Evolutionary conservation across 805 yeast genomes (phyloP).

Genomic region (Yarrowia alimentaria): DNA sequence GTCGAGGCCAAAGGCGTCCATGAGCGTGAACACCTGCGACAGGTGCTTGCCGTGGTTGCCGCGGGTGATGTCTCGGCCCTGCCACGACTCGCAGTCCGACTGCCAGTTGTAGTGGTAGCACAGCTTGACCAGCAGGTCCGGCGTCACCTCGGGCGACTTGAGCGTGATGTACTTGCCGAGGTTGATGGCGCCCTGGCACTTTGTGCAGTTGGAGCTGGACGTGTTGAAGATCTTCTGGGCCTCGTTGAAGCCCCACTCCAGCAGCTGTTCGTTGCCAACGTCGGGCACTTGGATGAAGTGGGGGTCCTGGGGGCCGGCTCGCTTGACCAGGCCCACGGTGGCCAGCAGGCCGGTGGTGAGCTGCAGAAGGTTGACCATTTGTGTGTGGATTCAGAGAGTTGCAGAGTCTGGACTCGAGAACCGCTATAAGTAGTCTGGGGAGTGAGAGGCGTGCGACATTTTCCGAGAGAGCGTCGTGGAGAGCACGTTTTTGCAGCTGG

Average conservation of each 20-base stretch:
- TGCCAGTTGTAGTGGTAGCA: constrained; percentile 22
- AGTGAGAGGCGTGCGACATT: too few species aligned
- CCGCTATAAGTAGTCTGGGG: too few species aligned
- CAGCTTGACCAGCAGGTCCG: constrained; percentile 10
- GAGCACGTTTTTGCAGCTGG: too few species aligned
- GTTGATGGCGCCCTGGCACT: constrained; percentile 11
- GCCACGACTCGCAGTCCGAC: constrained; percentile 12
- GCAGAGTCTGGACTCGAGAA: too few species aligned
- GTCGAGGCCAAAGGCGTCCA: constrained; percentile 54
- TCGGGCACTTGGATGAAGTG: constrained; percentile 1
- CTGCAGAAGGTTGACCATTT: neutral
- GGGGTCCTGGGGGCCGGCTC: neutral
- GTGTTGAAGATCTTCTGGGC: constrained; percentile 20
- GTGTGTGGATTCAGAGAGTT: too few species aligned
- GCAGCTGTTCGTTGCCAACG: constrained; percentile 3
- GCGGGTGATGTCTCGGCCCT: constrained; percentile 8
- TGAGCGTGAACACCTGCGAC: constrained; percentile 50
- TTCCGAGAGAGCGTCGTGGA: too few species aligned
- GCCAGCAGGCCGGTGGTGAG: constrained; percentile 5
- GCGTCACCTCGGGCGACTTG: constrained; percentile 1
- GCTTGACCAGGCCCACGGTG: constrained; percentile 6
- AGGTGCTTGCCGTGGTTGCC: constrained; percentile 38
- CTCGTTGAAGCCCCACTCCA: constrained; percentile 9
- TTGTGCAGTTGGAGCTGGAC: constrained; percentile 9
- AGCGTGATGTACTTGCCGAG: constrained; percentile 16